These are phyloP conservation scores for Postia placenta DNA, from an alignment of 768 basidiomycete species.

Conservation along the genomic window DNA sequence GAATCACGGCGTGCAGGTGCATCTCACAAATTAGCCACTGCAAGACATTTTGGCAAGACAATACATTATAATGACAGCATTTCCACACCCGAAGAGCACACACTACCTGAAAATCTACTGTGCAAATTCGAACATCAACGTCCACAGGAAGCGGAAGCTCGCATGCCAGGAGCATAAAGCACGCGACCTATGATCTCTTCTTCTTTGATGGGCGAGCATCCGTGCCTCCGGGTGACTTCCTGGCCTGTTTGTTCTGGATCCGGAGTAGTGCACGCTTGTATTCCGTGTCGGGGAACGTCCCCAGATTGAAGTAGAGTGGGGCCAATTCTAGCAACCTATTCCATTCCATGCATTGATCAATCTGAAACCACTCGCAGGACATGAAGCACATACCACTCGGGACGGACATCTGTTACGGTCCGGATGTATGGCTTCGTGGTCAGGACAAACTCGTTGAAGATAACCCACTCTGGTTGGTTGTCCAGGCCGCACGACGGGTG, in stretches of 20 bases:
- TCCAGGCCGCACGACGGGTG: constrained; percentile 89
- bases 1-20: neutral
- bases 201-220: neutral
- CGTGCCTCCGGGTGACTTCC: neutral
- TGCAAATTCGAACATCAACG: neutral
- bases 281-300: constrained; percentile 17
- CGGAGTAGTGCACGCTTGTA: constrained; percentile 19
- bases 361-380: neutral
- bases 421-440: constrained; percentile 88
- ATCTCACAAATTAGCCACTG: too few relatives aligned
- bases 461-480: constrained; percentile 85
- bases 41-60: too few relatives aligned
- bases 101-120: neutral
- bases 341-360: neutral
- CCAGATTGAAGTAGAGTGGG: constrained; percentile 12
- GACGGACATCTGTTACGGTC: constrained; percentile 79
- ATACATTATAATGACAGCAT: neutral
- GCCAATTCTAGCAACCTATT: constrained; percentile 54
- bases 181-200: neutral
- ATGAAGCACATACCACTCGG: constrained; percentile 62
- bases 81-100: neutral
- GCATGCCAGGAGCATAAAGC: neutral
- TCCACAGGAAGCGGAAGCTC: neutral
- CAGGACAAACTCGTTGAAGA: constrained; percentile 92
- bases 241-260: constrained; percentile 15